Base-by-base conservation (phyloP, 2,329 filamentous ascomycete genomes). In the Cladosporium velox region DNA sequence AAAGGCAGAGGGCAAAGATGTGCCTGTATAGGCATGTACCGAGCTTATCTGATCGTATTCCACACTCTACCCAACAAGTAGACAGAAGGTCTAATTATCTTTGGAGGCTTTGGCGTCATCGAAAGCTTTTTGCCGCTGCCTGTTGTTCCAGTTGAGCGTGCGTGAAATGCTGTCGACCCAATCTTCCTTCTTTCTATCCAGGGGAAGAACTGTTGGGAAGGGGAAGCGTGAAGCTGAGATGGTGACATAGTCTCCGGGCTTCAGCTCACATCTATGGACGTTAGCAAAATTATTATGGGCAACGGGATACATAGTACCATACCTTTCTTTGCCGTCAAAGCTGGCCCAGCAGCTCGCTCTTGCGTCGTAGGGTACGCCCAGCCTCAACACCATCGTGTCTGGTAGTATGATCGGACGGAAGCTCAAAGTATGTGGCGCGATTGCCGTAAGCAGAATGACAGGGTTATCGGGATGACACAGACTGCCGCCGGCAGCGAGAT, bases 401-500 rank as follows among this genome's bases (percentile, higher is more conserved):
- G 95, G 95, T 2, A 98, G 84, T 73, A 98, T 95, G 73, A 98
- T 95, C n/a, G 94, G 94, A 12, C 95, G 86, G 84, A 98, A 98
- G 2, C 92, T 96, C 3, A 98, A 84, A 0, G 94, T 97, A 78
- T 98, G 94, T 1, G 95, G 92, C 76, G 93, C 97, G 65, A 98
- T 97, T 59, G 94, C 91, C 0, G 93, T 97, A 6, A 98, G 88
- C 1, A 98, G 87, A 79, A 98, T 97, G 58, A 97, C 93, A 0
- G 94, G 95, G 76, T 97, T 98, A 72, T 98, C 95, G 0, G 94
- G 94, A 76, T 98, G 94, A 74, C 93, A 97, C 28, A 98, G 85
- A 3, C 92, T 96, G 24, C 94, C 94, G n/a, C 95, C 95, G 0
- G 94, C 93, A 0, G 93, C 94, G 24, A 98, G 88, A 75, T 97